Base-by-base conservation (phyloP, 2,329 filamentous ascomycete species). In the Chaetothyriales sp. region DNA sequence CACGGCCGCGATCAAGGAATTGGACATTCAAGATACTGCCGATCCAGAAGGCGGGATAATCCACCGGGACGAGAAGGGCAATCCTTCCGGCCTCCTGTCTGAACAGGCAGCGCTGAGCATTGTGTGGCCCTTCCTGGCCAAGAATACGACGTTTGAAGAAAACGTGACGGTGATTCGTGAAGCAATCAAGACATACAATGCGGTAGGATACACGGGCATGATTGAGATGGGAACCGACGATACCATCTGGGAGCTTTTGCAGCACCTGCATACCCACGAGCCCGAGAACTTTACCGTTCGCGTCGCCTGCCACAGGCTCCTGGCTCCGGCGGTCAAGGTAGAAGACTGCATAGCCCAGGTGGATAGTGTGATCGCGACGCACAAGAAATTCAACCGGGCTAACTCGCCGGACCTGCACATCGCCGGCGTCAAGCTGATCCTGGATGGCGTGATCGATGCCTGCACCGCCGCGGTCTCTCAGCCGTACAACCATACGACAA, bases 191-290 rank as follows among this genome's bases (percentile, higher is more conserved):
- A 64, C 67, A 8, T 75, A 74, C 51, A 69, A 68, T 25, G 60
- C 64, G 0, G 67, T 66, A 0, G 73, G 73, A 0, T 72, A 71
- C 50, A 74, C 73, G 0, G 71, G 71, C 1, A 61, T 73, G 36
- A 65, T 74, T 5, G 73, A 75, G 46, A 74, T 75, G 73, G 73
- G 71, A 18, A 74, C 73, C 70, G 71, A 75, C 49, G 71, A 74
- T 32, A 64, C 65, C 19, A 64, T 65, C 1, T 75, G 72, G 72
- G 67, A 67, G 44, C 64, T 70, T 0, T 57, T 75, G 19, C 60
- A 68, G 2, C 59, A 65, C 5, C 62, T 73, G 19, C 65, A 63
- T n/a, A 46, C 50, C 2, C 56, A 60, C n/a, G 32, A 39, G 32
- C 60, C 64, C 1, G 65, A 65, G 1, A 46, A 55, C 1, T 55